Conservation (phyloP, 169 alveolate genomes). For the Perkinsus olseni region DNA sequence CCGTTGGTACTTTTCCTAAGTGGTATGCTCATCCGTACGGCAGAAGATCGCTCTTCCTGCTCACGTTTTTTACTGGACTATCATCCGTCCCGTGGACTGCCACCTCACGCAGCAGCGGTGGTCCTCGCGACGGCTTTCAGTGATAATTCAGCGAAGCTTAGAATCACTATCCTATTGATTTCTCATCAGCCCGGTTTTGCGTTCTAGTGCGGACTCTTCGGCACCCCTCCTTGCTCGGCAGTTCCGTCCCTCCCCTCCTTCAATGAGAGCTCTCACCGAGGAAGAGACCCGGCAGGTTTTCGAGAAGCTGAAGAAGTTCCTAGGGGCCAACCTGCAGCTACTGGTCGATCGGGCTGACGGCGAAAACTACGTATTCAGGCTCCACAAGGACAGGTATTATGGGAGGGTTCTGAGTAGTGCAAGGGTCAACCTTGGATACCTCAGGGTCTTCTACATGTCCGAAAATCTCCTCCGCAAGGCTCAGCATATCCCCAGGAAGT, state of each 20-base stretch:
- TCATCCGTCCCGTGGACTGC: too few relatives aligned
- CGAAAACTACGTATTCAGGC: slow-evolving; percentile 68
- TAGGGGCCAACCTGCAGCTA: slow-evolving; percentile 70
- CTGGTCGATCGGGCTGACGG: slow-evolving; percentile 63
- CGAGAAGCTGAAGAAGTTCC: slow-evolving; percentile 62
- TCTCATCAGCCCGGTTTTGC: neutral
- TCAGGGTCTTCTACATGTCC: slow-evolving; percentile 67
- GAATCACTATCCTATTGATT: too few relatives aligned
- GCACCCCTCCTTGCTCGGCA: neutral
- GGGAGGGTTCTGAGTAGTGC: neutral
- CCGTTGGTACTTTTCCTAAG: too few relatives aligned
- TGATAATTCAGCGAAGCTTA: too few relatives aligned
- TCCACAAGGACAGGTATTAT: slow-evolving; percentile 42
- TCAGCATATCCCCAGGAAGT: slow-evolving; percentile 63
- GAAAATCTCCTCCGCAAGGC: slow-evolving; percentile 60
- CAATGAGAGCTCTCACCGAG: slow-evolving; percentile 73
- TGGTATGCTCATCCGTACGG: too few relatives aligned
- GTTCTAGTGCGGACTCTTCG: neutral
- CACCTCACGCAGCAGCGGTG: too few relatives aligned
- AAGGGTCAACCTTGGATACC: neutral
- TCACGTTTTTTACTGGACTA: too few relatives aligned
- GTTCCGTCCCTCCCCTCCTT: neutral
- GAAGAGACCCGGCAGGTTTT: slow-evolving; percentile 71
- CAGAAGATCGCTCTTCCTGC: too few relatives aligned
- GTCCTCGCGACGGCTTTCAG: too few relatives aligned